phyloP scores from a whole-genome alignment of 345 rosid species.

The Iberis pinnata region DNA sequence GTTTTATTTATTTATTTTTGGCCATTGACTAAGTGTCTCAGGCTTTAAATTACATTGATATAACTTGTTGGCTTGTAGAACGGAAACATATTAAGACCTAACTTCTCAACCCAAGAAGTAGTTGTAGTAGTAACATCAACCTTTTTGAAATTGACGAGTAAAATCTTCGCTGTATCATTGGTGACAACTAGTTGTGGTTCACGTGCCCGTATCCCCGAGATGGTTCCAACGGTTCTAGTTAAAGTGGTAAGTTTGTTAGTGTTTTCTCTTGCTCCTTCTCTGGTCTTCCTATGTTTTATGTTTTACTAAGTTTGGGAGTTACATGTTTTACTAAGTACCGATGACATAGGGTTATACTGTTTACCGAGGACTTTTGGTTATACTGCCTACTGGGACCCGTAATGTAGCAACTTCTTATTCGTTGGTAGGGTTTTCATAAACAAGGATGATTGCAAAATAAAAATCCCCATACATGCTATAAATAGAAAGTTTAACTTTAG shows the following conservation, averaged over 20 bases:
- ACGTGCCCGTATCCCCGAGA: background rate
- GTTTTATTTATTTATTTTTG: background rate
- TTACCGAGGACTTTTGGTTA: too few relatives aligned
- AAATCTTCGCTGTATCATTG: background rate
- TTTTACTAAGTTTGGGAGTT: too few relatives aligned
- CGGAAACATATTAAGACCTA: slow-evolving; percentile 17
- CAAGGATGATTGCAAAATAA: too few relatives aligned
- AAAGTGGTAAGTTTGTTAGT: slow-evolving; percentile 7
- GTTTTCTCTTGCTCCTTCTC: slow-evolving; percentile 1
- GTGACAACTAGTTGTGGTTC: slow-evolving; percentile 13
- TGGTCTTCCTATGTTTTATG: too few relatives aligned
- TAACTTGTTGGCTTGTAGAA: slow-evolving; percentile 9
- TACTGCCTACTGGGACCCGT: too few relatives aligned
- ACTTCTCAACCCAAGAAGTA: slow-evolving; percentile 10
- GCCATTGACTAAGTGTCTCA: slow-evolving; percentile 18
- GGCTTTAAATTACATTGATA: too few relatives aligned
- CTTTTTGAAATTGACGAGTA: background rate
- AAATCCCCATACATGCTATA: too few relatives aligned
- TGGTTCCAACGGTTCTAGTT: background rate
- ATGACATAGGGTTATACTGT: too few relatives aligned
- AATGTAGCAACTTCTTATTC: too few relatives aligned
- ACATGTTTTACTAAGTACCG: too few relatives aligned
- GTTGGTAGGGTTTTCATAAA: too few relatives aligned
- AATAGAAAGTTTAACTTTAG: too few relatives aligned
- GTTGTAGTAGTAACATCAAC: background rate